These are phyloP conservation scores for Claviceps lovelessii DNA, from an alignment of 2,329 filamentous ascomycete species.

Conservation along the genomic window DNA sequence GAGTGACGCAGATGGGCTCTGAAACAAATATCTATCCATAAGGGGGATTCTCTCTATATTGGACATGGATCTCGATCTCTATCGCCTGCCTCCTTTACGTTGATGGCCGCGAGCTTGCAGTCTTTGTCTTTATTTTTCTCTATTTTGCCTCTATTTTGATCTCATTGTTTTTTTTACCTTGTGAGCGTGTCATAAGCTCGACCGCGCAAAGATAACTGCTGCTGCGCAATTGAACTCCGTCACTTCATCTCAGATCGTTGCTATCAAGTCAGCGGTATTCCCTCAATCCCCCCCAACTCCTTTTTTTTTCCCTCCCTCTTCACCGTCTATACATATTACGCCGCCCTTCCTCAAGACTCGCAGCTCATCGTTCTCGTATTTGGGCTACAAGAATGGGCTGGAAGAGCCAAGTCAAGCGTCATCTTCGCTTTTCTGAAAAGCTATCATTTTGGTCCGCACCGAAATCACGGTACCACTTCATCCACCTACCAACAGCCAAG, in stretches of 20 bases:
- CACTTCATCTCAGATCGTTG: neutral
- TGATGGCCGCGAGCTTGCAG: neutral
- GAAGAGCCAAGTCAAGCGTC: conserved; percentile 21
- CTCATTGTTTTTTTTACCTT: neutral
- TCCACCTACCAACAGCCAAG: neutral
- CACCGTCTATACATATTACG: neutral
- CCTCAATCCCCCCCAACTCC: too few species aligned
- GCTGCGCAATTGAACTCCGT: neutral
- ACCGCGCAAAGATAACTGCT: neutral
- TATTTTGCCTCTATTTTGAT: too few species aligned
- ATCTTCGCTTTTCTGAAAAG: conserved; percentile 20
- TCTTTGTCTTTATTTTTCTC: neutral
- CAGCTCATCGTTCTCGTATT: neutral
- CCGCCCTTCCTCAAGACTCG: neutral
- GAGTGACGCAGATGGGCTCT: conserved; percentile 22
- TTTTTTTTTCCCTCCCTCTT: neutral
- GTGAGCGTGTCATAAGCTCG: neutral
- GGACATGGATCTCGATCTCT: neutral
- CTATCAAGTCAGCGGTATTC: neutral
- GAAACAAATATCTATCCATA: conserved; percentile 14
- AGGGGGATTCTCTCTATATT: neutral
- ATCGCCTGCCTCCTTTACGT: neutral
- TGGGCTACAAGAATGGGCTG: conserved; percentile 20
- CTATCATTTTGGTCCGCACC: conserved; percentile 17
- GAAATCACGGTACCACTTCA: conserved; percentile 10